Percentiles rank a stretch among this genome's conserved stretches.
phyloP scores from a whole-genome alignment of 306 rosid species.

The Casuarina cunninghamiana region DNA sequence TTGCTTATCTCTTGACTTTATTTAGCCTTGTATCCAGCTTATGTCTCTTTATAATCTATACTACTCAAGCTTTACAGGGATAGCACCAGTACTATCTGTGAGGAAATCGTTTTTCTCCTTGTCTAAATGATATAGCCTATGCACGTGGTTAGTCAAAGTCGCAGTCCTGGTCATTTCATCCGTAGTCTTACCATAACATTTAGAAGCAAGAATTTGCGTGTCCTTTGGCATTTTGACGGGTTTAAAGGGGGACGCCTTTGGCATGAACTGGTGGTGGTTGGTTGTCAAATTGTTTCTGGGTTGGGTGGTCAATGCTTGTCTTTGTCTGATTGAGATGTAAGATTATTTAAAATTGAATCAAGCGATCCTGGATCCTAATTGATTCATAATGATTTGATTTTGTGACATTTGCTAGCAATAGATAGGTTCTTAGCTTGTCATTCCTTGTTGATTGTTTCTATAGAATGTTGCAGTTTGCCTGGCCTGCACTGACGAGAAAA shows the following conservation, averaged over 20 bases:
- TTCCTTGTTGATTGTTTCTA: background rate
- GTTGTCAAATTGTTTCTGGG: background rate
- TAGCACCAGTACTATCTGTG: background rate
- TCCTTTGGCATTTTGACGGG: background rate
- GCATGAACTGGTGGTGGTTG: background rate
- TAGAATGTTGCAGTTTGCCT: background rate
- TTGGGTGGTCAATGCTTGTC: slow-evolving; percentile 3
- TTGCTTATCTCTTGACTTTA: background rate
- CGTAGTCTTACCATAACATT: background rate
- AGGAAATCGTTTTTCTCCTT: background rate
- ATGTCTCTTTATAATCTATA: background rate
- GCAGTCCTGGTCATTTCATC: background rate
- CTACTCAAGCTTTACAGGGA: background rate
- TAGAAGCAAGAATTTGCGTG: background rate
- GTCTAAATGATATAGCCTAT: background rate
- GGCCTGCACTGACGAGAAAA: background rate
- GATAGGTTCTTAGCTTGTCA: background rate
- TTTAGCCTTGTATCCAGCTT: background rate
- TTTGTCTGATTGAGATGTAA: background rate
- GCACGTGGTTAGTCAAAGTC: background rate
- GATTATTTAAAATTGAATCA: background rate
- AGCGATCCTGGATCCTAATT: background rate
- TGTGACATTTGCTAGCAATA: background rate
- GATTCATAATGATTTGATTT: background rate
- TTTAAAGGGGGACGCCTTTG: background rate